Conservation (phyloP, 192 early-diverging fungal species). For the Spizellomyces punctatus region DNA sequence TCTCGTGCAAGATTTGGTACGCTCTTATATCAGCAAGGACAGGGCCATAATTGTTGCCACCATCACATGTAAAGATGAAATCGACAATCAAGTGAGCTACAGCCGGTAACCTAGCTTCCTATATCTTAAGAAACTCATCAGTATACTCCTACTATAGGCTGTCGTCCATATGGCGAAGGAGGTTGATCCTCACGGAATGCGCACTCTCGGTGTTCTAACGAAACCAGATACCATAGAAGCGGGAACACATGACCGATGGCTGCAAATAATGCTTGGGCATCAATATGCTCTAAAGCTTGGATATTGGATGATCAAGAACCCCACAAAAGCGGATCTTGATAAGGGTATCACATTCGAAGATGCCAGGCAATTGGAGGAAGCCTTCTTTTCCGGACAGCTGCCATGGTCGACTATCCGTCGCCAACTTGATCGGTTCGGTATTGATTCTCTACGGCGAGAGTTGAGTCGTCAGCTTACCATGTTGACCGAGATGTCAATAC, state of each 20-base stretch:
- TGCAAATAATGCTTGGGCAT: slow-evolving; percentile 52
- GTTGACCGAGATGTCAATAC: slow-evolving; percentile 43
- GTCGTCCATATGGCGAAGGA: slow-evolving; percentile 53
- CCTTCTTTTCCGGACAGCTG: slow-evolving; percentile 35
- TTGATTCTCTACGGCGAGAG: slow-evolving; percentile 37
- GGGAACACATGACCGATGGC: slow-evolving; percentile 54
- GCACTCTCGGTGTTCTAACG: slow-evolving; percentile 64
- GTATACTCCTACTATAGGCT: slow-evolving; percentile 15
- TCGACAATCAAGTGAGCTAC: slow-evolving; percentile 50
- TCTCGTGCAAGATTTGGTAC: slow-evolving; percentile 51
- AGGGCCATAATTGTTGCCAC: slow-evolving; percentile 59
- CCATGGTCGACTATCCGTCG: slow-evolving; percentile 42
- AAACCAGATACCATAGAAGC: slow-evolving; percentile 65
- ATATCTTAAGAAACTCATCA: background rate
- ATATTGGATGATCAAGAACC: slow-evolving; percentile 58
- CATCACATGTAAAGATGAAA: slow-evolving; percentile 63
- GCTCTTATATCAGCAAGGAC: slow-evolving; percentile 49
- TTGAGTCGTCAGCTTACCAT: slow-evolving; percentile 41
- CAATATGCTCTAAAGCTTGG: slow-evolving; percentile 50
- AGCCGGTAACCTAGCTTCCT: background rate
- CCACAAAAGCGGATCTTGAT: slow-evolving; percentile 46
- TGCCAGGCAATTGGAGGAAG: slow-evolving; percentile 34
- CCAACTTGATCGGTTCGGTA: slow-evolving; percentile 48
- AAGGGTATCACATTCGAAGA: slow-evolving; percentile 35
- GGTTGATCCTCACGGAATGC: slow-evolving; percentile 51